A percentile compares a stretch with the other conserved stretches of the same genome.
These are phyloP conservation scores for Xylaria sp. DNA, from an alignment of 2,329 filamentous ascomycete species.

Conservation along the genomic window DNA sequence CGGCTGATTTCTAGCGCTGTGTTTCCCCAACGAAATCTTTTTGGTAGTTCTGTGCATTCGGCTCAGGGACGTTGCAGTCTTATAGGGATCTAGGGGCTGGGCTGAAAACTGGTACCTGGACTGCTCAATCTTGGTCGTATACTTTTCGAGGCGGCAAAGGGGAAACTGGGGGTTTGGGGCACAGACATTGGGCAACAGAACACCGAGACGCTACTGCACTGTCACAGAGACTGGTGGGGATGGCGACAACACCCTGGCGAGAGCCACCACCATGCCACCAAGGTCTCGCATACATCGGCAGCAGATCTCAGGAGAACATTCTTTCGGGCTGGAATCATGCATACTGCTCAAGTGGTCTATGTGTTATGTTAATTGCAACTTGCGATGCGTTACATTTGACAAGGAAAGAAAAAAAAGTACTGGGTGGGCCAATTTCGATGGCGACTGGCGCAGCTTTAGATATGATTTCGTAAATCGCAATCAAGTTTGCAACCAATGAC, in stretches of 20 bases:
- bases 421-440: not conserved
- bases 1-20: not conserved
- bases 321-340: slow-evolving; percentile 3
- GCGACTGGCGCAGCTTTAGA: slow-evolving; percentile 18
- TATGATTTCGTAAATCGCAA: slow-evolving; percentile 10
- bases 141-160: not conserved
- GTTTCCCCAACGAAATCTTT: not conserved
- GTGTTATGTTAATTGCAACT: slow-evolving; percentile 5
- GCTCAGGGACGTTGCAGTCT: not conserved
- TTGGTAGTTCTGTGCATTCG: not conserved
- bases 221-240: not conserved
- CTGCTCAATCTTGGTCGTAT: not conserved
- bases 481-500: slow-evolving; percentile 10
- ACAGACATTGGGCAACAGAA: not conserved
- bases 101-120: not conserved
- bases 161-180: not conserved
- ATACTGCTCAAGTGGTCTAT: not conserved
- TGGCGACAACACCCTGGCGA: not conserved
- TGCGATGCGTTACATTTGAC: slow-evolving; percentile 1
- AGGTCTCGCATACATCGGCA: not conserved
- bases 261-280: not conserved
- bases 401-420: not conserved
- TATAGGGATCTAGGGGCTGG: not conserved
- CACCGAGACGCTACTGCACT: not conserved
- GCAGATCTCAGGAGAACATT: not conserved